Conservation (phyloP, 2,329 filamentous ascomycete genomes). For the Penicillium sp. region DNA sequence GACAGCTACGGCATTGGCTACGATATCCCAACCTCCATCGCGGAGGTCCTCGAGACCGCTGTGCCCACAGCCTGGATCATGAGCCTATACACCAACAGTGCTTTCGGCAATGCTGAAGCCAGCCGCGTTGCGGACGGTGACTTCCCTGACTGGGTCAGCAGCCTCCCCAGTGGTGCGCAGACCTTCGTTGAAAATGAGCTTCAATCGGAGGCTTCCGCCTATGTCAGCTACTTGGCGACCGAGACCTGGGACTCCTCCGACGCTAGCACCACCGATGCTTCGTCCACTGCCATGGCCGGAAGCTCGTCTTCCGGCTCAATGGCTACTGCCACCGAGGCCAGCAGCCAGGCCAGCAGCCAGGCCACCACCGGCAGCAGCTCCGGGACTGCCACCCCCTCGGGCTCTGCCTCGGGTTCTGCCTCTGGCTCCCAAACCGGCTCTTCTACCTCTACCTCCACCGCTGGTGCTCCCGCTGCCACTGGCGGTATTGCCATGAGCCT, state of each 20-base stretch:
- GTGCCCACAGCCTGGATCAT: slow-evolving; percentile 15
- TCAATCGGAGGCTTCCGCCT: slow-evolving; percentile 8
- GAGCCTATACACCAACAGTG: slow-evolving; percentile 11
- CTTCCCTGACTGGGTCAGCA: slow-evolving; percentile 24
- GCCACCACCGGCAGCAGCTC: background rate
- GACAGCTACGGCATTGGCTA: too few relatives aligned
- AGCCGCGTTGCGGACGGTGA: slow-evolving; percentile 12
- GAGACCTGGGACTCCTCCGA: background rate
- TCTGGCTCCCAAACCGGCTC: slow-evolving; percentile 9
- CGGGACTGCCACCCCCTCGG: background rate
- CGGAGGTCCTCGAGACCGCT: slow-evolving; percentile 12
- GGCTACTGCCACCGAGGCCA: slow-evolving; percentile 3
- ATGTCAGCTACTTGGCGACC: background rate
- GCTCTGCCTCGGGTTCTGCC: slow-evolving; percentile 6
- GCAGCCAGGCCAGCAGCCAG: background rate
- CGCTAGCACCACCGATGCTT: background rate
- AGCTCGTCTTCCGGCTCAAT: slow-evolving; percentile 2
- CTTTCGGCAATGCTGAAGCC: slow-evolving; percentile 11
- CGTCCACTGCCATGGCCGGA: slow-evolving; percentile 1
- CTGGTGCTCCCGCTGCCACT: slow-evolving; percentile 19
- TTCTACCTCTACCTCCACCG: slow-evolving; percentile 11
- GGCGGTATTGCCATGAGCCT: slow-evolving; percentile 19
- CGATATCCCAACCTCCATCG: slow-evolving; percentile 11
- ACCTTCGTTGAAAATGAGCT: slow-evolving; percentile 18
- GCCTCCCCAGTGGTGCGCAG: slow-evolving; percentile 18